Base-by-base conservation (phyloP, 306 rosid species). In the Quercus berberidifolia region DNA sequence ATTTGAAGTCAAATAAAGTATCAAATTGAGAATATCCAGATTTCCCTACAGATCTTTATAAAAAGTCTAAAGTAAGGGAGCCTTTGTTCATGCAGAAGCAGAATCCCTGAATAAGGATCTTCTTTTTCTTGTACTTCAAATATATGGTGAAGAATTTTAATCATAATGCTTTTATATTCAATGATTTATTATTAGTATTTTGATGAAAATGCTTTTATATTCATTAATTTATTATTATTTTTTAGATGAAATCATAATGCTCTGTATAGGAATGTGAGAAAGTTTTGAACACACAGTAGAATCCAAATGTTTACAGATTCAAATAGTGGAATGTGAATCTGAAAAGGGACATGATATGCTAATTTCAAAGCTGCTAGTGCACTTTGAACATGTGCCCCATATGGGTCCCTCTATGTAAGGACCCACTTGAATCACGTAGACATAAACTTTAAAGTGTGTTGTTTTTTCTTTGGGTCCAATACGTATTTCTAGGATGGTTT, bases 211-310 rank as follows among this genome's bases (percentile, higher is more conserved):
- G 46, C 46, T 7, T 38, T 38, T 38, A 38, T 7, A 38, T 38
- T 38, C 46, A 38, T 38, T 38, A 38, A 7, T 38, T 38, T 38
- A 38, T 38, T 8, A 38, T 38, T 38, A 38, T 38, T 8, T 0
- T 38, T 38, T 7, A 7, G 46, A 38, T 38, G 46, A 38, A 74
- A 86, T 80, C 85, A 84, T 81, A 46, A 55, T 62, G 73, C 15
- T 68, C 78, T 73, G 76, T 54, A 75, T 83, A 55, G 86, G 79
- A 79, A 76, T 78, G 46, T 15, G 90, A 78, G 87, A 76, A 84
- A 78, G 78, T 70, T 43, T 67, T 17, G 10, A 38, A 38, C 38
- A 71, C 38, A 71, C 20, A 25, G 77, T 9, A 55, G 51, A 21
- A n/a, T 56, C 30, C 77, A 56, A 49, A 56, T n/a, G 30, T 6